phyloP scores from a whole-genome alignment of 306 rosid genomes.

The Canavalia ensiformis region DNA sequence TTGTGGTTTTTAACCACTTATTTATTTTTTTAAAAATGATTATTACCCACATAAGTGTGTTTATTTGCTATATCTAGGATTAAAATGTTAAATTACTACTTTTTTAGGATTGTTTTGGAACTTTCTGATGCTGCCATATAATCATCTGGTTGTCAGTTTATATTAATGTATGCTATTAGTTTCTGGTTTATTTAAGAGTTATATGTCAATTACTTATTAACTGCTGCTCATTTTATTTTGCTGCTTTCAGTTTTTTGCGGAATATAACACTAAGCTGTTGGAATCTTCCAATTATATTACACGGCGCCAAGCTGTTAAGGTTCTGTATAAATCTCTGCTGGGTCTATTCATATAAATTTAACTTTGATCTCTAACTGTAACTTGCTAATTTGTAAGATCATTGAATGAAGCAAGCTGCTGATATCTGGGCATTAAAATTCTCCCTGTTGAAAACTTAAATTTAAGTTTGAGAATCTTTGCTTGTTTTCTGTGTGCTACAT shows the following conservation, averaged over 20 bases:
- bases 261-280: slow-evolving; percentile 89
- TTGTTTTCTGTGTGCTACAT: background rate
- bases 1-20: slow-evolving; percentile 10
- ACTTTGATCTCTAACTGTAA: slow-evolving; percentile 31
- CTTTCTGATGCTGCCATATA: slow-evolving; percentile 19
- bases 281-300: slow-evolving; percentile 96
- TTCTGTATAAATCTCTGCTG: slow-evolving; percentile 33
- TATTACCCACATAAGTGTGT: slow-evolving; percentile 5
- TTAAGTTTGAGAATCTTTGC: background rate
- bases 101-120: slow-evolving; percentile 25
- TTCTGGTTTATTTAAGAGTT: slow-evolving; percentile 19
- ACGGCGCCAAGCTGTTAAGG: slow-evolving; percentile 98
- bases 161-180: slow-evolving; percentile 14
- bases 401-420: slow-evolving; percentile 31
- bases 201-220: slow-evolving; percentile 36
- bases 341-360: slow-evolving; percentile 18
- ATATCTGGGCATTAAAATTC: slow-evolving; percentile 24
- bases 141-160: slow-evolving; percentile 33
- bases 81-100: background rate
- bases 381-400: slow-evolving; percentile 4
- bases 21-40: background rate
- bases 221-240: slow-evolving; percentile 21
- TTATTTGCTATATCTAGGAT: background rate
- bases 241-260: slow-evolving; percentile 83
- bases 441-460: slow-evolving; percentile 32